phyloP scores from a whole-genome alignment of 148 eudicot species.

The Silene conica region DNA sequence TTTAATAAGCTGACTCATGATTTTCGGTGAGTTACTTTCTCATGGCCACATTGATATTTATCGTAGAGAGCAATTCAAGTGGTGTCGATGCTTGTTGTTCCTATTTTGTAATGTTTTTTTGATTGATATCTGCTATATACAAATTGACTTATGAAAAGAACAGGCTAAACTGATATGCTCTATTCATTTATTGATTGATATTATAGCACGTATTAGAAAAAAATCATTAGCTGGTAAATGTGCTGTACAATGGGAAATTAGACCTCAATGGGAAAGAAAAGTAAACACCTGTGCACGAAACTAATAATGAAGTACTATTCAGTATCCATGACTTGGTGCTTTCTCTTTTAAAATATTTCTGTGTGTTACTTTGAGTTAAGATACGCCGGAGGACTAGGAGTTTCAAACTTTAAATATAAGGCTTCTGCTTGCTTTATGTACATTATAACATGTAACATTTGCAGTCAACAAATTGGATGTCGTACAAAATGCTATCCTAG shows the following conservation, averaged over 20 bases:
- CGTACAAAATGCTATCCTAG: slow-evolving; percentile 51
- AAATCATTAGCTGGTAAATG: background rate
- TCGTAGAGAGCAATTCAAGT: background rate
- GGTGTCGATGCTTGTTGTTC: background rate
- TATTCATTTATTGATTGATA: background rate
- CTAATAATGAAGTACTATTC: background rate
- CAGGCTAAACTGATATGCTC: background rate
- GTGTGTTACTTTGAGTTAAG: background rate
- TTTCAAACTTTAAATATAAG: background rate
- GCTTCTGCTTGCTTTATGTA: slow-evolving; percentile 1
- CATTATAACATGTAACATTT: slow-evolving; percentile 17
- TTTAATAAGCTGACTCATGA: background rate
- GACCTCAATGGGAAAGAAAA: background rate
- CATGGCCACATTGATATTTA: background rate
- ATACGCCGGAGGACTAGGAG: too few species aligned
- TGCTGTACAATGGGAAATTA: background rate
- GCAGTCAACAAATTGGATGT: slow-evolving; percentile 56
- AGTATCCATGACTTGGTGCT: background rate
- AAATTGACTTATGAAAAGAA: background rate
- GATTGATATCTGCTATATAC: background rate
- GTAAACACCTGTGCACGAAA: background rate
- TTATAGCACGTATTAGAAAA: background rate
- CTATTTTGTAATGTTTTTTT: background rate
- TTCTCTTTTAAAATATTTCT: background rate
- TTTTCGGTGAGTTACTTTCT: background rate